phyloP scores from a whole-genome alignment of 805 yeast species.

The Candida quercuum region DNA sequence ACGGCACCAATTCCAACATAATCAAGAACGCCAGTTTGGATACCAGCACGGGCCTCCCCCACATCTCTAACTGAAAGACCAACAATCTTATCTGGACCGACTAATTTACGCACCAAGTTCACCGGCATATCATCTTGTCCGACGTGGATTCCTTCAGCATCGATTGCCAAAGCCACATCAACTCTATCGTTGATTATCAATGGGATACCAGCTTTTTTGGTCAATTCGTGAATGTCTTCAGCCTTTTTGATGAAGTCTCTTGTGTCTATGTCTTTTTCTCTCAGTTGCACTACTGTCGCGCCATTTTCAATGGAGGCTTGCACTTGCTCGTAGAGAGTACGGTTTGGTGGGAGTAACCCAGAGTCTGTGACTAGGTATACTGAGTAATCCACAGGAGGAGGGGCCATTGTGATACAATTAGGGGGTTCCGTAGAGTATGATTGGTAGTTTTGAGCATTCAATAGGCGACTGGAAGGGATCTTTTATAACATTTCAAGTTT shows the following conservation, averaged over 20 bases:
- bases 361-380: slow-evolving; percentile 80
- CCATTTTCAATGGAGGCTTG: slow-evolving; percentile 62
- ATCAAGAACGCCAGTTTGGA: slow-evolving; percentile 46
- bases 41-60: slow-evolving; percentile 49
- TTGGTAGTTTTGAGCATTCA: too few species aligned
- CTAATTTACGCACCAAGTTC: slow-evolving; percentile 46
- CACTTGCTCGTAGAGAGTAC: slow-evolving; percentile 56
- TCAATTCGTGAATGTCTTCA: slow-evolving; percentile 49
- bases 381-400: slow-evolving; percentile 39
- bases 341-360: slow-evolving; percentile 59
- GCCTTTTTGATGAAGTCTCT: slow-evolving; percentile 64
- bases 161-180: slow-evolving; percentile 85
- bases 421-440: too few species aligned
- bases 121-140: slow-evolving; percentile 84
- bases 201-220: slow-evolving; percentile 59
- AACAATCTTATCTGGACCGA: slow-evolving; percentile 71
- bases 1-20: slow-evolving; percentile 85
- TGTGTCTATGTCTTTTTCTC: slow-evolving; percentile 74
- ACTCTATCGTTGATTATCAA: slow-evolving; percentile 80
- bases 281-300: slow-evolving; percentile 73
- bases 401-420: too few species aligned
- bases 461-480: too few species aligned
- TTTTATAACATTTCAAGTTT: too few species aligned
- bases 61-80: slow-evolving; percentile 71
- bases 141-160: slow-evolving; percentile 88